Conservation (phyloP, 371 early-diverging fungal genomes). For the Umbelopsis sp. region DNA sequence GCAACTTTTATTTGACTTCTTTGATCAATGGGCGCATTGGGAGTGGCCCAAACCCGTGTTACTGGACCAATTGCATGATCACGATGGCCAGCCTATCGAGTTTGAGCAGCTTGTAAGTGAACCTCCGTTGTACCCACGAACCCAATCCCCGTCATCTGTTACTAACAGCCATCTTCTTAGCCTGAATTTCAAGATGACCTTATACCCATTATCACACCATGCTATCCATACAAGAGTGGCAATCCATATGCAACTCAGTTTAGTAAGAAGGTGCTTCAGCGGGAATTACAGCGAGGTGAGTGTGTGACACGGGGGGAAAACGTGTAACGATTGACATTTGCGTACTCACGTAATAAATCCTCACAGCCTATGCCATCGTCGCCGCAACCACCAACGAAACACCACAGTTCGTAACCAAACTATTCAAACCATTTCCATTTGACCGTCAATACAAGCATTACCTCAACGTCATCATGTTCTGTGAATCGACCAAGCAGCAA, state of each 20-base stretch:
- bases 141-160: not conserved
- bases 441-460: slow-evolving; percentile 32
- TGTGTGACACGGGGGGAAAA: not conserved
- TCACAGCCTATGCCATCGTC: not conserved
- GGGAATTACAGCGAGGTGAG: slow-evolving; percentile 44
- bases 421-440: slow-evolving; percentile 37
- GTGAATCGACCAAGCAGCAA: slow-evolving; percentile 31
- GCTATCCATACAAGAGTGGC: slow-evolving; percentile 38
- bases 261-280: slow-evolving; percentile 28
- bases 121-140: too few species aligned
- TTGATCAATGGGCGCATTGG: slow-evolving; percentile 40
- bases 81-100: slow-evolving; percentile 20
- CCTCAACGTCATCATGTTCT: slow-evolving; percentile 30
- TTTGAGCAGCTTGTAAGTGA: slow-evolving; percentile 26
- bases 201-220: slow-evolving; percentile 50
- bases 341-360: not conserved
- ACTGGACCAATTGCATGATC: slow-evolving; percentile 33
- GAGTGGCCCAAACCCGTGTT: slow-evolving; percentile 44
- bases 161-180: slow-evolving; percentile 1
- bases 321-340: too few species aligned
- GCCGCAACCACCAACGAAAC: not conserved
- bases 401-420: slow-evolving; percentile 16
- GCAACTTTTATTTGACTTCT: slow-evolving; percentile 29
- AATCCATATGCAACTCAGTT: slow-evolving; percentile 39
- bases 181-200: slow-evolving; percentile 31